Evolutionary conservation across 495 filamentous ascomycete genomes (phyloP).

Genomic region (Aspergillus ostianus): DNA sequence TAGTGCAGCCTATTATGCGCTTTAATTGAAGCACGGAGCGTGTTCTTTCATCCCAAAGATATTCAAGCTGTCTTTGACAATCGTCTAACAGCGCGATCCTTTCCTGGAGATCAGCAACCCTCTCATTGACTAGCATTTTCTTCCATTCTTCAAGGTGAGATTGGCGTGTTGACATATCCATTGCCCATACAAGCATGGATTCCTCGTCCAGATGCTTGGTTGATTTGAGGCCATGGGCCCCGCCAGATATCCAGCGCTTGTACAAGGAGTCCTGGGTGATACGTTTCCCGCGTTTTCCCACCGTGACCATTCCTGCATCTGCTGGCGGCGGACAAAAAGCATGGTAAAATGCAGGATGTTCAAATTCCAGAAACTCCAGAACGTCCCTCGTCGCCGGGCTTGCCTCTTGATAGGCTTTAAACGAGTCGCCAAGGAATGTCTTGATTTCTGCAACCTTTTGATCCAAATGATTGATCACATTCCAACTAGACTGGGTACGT

Average conservation of each 20-base stretch:
- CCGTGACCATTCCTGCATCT: slow-evolving; percentile 39
- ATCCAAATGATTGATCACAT: slow-evolving; percentile 40
- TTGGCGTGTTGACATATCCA: slow-evolving; percentile 38
- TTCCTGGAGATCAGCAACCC: slow-evolving; percentile 35
- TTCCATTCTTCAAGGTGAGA: slow-evolving; percentile 47
- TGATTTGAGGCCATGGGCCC: slow-evolving; percentile 34
- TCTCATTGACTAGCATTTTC: slow-evolving; percentile 48
- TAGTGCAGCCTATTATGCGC: slow-evolving; percentile 72
- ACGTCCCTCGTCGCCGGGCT: slow-evolving; percentile 29
- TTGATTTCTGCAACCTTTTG: slow-evolving; percentile 18
- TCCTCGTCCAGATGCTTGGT: slow-evolving; percentile 20
- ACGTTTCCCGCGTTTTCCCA: slow-evolving; percentile 29
- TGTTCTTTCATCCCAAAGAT: slow-evolving; percentile 44
- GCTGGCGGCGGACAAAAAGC: slow-evolving; percentile 54
- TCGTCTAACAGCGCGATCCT: slow-evolving; percentile 42
- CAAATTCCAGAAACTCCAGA: slow-evolving; percentile 65
- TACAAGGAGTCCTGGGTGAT: slow-evolving; percentile 53
- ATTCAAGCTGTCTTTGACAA: slow-evolving; percentile 35
- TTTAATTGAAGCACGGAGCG: slow-evolving; percentile 50
- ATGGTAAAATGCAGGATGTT: slow-evolving; percentile 53
- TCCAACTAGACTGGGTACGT: slow-evolving; percentile 31
- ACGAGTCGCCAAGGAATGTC: slow-evolving; percentile 16
- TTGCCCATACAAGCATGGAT: slow-evolving; percentile 51
- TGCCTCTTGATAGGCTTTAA: slow-evolving; percentile 24
- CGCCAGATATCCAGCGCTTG: slow-evolving; percentile 53